Base-by-base conservation (phyloP, 2,329 filamentous ascomycete species). In the Corniculantispora saksenae region DNA sequence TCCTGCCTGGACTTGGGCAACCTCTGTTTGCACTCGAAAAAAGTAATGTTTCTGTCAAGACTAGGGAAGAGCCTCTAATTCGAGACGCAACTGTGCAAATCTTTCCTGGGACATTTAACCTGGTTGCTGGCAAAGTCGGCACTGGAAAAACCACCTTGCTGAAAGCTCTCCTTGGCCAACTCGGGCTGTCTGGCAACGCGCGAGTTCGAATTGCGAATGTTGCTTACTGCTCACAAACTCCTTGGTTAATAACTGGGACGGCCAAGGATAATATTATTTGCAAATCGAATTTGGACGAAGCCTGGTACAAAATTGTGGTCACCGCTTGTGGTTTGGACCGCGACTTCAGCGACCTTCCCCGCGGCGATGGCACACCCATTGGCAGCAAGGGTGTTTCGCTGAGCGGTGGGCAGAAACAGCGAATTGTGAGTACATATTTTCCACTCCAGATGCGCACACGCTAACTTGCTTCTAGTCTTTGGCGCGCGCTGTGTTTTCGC, bases 381-480 rank as follows among this genome's bases (percentile, higher is more conserved):
- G 71, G 72, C 1, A 67, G 66, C n/a, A 67, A 67, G 2, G 72
- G 72, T 2, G 66, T 68, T 12, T 66, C 66, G 3, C 67, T 73
- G 0, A 72, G 71, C 48, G 72, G 71, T 13, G 72, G 72, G 3
- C 71, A 73, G 64, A 69, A 71, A 27, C 68, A 70, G 63, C 68
- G 71, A 17, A 65, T 73, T 47, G 68, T 69, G 53, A 60, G 40
- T 32, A 29, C 5, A 13, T 43, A 3, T 32, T 32, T 10, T 32
- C 3, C 5, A 19, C 32, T 29, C 10, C 17, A 15, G 9, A 21
- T n/a, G 17, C 21, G 8, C 17, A 48, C 3, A 19, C 17, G 45
- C 45, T 48, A 48, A 48, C n/a, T 53, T 76, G 88, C 4, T 92
- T 95, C 95, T 97, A 77, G 57, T 67, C 70, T 7, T 61, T 73